Base-by-base conservation (phyloP, 805 yeast genomes). In the Nakazawaea sp. region DNA sequence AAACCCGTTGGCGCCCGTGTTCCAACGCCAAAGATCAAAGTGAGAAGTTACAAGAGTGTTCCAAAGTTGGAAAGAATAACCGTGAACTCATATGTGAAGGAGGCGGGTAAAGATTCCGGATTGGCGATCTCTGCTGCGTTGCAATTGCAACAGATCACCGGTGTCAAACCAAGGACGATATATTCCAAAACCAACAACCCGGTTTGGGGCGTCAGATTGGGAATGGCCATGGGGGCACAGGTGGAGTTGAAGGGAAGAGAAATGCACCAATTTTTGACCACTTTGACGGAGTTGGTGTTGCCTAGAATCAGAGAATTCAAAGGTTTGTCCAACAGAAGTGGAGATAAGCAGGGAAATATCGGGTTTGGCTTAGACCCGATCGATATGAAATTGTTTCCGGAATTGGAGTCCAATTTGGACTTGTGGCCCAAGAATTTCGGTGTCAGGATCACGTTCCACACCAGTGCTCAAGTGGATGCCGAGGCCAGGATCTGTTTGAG, bases 61-160 rank as follows among this genome's bases (percentile, higher is more conserved):
- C 96, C 98, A 2, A 69, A 65, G 42, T 62, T 92, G 32, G 68
- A 72, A 38, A 66, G 74, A n/a, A 70, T 94, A 30, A 68, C 74
- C 27, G 64, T 92, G 50, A 85, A 84, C 58, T 76, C 94, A 50
- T 90, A 75, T 52, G 90, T 76, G 32, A 77, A 74, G 47, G 78
- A 75, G 30, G 86, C 92, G 5, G 75, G 74, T 47, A 78, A 73
- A 40, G 77, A 81, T 49, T 71, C 78, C 30, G 79, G 87, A 62
- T 66, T 78, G 43, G 85, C 87, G 21, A 73, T 88, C 39, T 72
- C 88, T 24, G 86, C 95, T 9, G 67, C 76, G 35, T 68, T 86
- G 42, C 90, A 84, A 61, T 55, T 92, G 41, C 94, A 92, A 50
- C 97, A 90, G 58, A 83, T 92, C 51, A 90, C 98, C n/a, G 95